Evolutionary conservation across 2,329 filamentous ascomycete species (phyloP), one percentile per base, ranked within the genome.

Genomic region (Chrysoporthe puriensis): DNA sequence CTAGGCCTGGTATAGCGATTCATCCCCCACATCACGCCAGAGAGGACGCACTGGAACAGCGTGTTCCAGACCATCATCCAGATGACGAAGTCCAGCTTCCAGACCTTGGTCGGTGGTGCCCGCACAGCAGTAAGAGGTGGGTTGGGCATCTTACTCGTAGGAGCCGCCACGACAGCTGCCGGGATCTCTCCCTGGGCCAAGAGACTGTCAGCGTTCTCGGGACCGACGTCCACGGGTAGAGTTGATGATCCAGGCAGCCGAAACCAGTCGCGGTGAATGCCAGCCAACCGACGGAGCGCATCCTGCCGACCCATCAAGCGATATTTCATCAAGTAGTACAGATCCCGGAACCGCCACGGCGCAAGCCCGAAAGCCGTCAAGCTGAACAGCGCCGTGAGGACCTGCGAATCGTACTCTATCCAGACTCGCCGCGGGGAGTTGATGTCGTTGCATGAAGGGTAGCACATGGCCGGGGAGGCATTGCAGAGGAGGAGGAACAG

Each of bases 391-490:
- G 86, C 91, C 74, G 94, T 96, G 32, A 95, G 80, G 68, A 97
- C 91, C 76, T 97, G 93, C 1, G 90, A 92, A 76, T 94, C 91
- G 73, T 88, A 90, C 78, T 97, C 93, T 72, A 97, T 88, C 93
- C 94, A 97, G 69, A 89, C 89, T 26, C 91, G 84, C n/a, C 93
- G 87, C 1, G 92, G 88, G 0, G 91, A 93, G 73, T 93, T 82
- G 75, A 93, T 89, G 72, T 91, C 83, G 75, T 92, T 85, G 80
- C 92, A 95, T 46, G 81, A 81, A 0, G 85, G 89, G 72, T 84
- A 76, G 81, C 92, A 93, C 91, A 93, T 93, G 69, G 88, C 87
- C 7, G 90, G 89, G 2, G 87, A 82, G 66, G 85, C 92, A 73
- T 93, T 92, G 81, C 90, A 91, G 36, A 97, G 87, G 2, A 97